Percentiles rank a stretch among this genome's conserved stretches.
These are phyloP conservation scores for Tuber indicum DNA, from an alignment of 495 filamentous ascomycete genomes.

Conservation along the genomic window DNA sequence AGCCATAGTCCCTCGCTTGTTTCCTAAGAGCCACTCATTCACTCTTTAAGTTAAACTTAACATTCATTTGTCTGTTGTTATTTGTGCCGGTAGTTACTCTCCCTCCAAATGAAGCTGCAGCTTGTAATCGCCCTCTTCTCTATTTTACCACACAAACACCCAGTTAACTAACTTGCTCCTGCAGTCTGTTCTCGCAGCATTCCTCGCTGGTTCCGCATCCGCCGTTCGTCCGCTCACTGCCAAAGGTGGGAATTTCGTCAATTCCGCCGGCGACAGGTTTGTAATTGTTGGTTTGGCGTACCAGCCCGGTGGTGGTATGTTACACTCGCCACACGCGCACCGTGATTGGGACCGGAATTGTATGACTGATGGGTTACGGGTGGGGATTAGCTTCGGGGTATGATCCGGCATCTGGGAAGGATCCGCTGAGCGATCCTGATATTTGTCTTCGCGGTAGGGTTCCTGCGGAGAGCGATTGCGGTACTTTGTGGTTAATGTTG, in stretches of 20 bases:
- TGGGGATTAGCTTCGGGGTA: constrained; percentile 52
- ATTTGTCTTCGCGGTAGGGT: constrained; percentile 59
- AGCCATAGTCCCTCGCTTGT: constrained; percentile 20
- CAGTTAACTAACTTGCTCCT: neutral
- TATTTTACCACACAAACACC: neutral
- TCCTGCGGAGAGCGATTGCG: neutral
- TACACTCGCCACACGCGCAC: neutral
- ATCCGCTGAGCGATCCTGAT: constrained; percentile 68
- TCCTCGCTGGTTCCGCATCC: constrained; percentile 15
- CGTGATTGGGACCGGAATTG: neutral
- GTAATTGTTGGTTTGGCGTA: constrained; percentile 90
- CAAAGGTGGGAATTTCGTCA: constrained; percentile 73
- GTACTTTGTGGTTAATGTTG: constrained; percentile 2
- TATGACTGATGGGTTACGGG: neutral
- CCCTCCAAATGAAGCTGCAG: neutral
- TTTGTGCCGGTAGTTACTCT: neutral
- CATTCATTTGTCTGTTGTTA: constrained; percentile 3
- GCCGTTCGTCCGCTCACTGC: constrained; percentile 70
- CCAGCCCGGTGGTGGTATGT: constrained; percentile 78
- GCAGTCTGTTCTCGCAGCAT: constrained; percentile 20
- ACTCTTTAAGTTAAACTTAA: neutral
- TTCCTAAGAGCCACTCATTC: neutral
- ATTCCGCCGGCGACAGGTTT: constrained; percentile 72
- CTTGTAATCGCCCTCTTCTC: neutral
- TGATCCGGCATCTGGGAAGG: constrained; percentile 52